A percentile compares a stretch with the other conserved stretches of the same genome.
phyloP scores from a whole-genome alignment of 2,329 filamentous ascomycete species.

The Botryotinia convoluta region DNA sequence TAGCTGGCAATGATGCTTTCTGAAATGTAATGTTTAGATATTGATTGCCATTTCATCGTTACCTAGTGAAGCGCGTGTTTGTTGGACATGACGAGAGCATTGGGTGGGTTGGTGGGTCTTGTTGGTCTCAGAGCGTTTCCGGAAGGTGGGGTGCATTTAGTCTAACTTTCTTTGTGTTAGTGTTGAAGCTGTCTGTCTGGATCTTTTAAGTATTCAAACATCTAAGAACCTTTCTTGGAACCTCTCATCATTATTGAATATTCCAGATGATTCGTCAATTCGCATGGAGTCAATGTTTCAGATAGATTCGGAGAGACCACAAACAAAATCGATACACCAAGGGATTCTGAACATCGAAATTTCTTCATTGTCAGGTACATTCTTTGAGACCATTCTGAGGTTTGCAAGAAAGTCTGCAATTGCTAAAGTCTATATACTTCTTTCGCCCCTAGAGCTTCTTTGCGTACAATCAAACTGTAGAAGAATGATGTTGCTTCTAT shows the following conservation, averaged over 20 bases:
- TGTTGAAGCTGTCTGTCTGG: neutral
- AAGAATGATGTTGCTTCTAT: neutral
- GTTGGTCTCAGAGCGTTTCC: neutral
- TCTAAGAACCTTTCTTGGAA: too few species aligned
- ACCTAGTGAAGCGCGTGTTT: slow-evolving; percentile 2
- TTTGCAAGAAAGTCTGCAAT: neutral
- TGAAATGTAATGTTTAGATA: neutral
- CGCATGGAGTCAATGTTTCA: too few species aligned
- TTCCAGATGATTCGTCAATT: neutral
- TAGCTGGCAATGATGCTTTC: neutral
- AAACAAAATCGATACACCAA: neutral
- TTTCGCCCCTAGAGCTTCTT: neutral
- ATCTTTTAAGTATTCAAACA: neutral
- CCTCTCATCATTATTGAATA: neutral
- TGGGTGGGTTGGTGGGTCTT: slow-evolving; percentile 1
- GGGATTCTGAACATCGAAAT: neutral
- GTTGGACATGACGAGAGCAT: slow-evolving; percentile 6
- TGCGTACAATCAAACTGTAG: neutral
- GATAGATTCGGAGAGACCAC: neutral
- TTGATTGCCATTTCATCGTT: neutral
- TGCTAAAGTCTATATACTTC: neutral
- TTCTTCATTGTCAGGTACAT: neutral
- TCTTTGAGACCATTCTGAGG: neutral
- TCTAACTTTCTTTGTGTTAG: slow-evolving; percentile 11
- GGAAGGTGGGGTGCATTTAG: slow-evolving; percentile 7